Percentiles rank a stretch among this genome's conserved stretches.
Evolutionary conservation across 1,284 basidiomycete species (phyloP).

Genomic region (Wallemia mellicola): DNA sequence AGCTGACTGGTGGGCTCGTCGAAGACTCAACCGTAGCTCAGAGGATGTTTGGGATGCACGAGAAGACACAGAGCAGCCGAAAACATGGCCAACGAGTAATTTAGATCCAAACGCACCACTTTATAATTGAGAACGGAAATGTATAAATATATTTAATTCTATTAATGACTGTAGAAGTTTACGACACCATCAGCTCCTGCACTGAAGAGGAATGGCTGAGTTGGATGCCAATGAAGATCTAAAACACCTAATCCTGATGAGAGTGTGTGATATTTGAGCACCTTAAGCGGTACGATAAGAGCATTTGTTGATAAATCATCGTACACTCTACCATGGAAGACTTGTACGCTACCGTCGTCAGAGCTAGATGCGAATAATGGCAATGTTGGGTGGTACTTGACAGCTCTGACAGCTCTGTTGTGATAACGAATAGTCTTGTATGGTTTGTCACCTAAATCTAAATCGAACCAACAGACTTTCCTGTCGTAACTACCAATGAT

Average conservation of each 20-base stretch:
- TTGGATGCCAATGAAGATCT: constrained; percentile 60
- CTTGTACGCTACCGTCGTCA: constrained; percentile 84
- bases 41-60: constrained; percentile 82
- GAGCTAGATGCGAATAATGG: constrained; percentile 85
- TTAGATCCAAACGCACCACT: background rate
- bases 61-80: constrained; percentile 1
- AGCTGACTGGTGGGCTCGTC: constrained; percentile 69
- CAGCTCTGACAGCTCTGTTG: constrained; percentile 58
- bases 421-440: constrained; percentile 94
- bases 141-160: background rate
- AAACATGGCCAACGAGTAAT: background rate
- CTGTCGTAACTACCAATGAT: constrained; percentile 93
- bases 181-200: constrained; percentile 77
- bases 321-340: constrained; percentile 88
- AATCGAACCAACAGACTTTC: constrained; percentile 93
- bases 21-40: constrained; percentile 41
- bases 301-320: constrained; percentile 83
- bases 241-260: constrained; percentile 68
- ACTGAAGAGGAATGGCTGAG: constrained; percentile 75
- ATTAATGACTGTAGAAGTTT: constrained; percentile 36
- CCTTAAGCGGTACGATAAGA: constrained; percentile 86
- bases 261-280: constrained; percentile 62
- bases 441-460: constrained; percentile 79
- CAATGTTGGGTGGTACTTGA: constrained; percentile 76
- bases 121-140: background rate